A percentile compares a stretch with the other conserved stretches of the same genome.
phyloP scores from a whole-genome alignment of 228 moss, liverwort and hornwort species.

The Sphagnum fallax region DNA sequence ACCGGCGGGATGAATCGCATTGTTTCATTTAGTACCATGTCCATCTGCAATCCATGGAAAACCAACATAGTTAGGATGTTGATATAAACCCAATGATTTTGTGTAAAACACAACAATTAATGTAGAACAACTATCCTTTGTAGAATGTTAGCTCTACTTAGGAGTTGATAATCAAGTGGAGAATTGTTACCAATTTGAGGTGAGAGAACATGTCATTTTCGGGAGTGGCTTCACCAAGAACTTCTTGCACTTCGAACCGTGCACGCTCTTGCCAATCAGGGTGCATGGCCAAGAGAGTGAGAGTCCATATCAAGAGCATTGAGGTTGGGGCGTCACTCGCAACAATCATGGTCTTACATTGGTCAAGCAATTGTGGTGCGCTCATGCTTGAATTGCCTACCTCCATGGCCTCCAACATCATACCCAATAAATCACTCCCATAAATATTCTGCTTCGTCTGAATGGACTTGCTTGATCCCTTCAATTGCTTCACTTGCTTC shows the following conservation, averaged over 20 bases:
- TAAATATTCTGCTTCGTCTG: neutral
- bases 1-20: conserved; percentile 30
- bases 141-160: no score
- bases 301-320: conserved; percentile 12
- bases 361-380: conserved; percentile 9
- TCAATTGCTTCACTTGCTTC: neutral
- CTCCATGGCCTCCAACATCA: conserved; percentile 3
- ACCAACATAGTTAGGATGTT: no score
- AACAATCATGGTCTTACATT: conserved; percentile 32
- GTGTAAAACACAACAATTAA: no score
- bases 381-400: conserved; percentile 4
- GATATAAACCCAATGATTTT: neutral
- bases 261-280: conserved; percentile 31
- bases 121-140: no score
- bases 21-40: conserved; percentile 35
- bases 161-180: no score
- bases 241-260: conserved; percentile 25
- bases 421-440: conserved; percentile 2
- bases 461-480: neutral
- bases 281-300: conserved; percentile 27
- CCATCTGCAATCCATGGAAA: conserved; percentile 18
- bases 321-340: conserved; percentile 23
- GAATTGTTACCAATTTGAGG: conserved; percentile 25
- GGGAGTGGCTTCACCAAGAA: conserved; percentile 7
- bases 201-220: conserved; percentile 17